Evolutionary conservation across 306 rosid genomes (phyloP).

Genomic region (Datisca glomerata): DNA sequence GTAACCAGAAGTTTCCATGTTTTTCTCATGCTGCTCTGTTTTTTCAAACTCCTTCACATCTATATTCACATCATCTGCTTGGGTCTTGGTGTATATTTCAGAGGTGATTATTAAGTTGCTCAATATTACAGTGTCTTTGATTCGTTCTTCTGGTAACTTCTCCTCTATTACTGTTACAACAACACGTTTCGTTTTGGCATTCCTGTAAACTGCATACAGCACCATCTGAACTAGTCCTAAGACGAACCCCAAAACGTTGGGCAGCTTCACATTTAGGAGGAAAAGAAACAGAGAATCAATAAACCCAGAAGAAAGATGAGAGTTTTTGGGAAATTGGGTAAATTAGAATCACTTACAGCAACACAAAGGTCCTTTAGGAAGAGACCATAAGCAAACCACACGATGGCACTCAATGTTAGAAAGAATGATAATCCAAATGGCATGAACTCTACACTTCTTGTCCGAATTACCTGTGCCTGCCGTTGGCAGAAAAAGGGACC

Average conservation of each 20-base stretch:
- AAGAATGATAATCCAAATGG: constrained; percentile 63
- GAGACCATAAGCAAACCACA: constrained; percentile 83
- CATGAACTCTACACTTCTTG: constrained; percentile 79
- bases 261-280: constrained; percentile 32
- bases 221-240: constrained; percentile 55
- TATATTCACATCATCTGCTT: too few species aligned
- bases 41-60: too few species aligned
- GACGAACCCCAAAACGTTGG: constrained; percentile 51
- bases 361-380: constrained; percentile 58
- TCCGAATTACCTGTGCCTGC: constrained; percentile 63
- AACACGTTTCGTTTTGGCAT: too few species aligned
- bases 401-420: constrained; percentile 67
- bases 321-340: not conserved
- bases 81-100: too few species aligned
- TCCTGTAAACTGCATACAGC: constrained; percentile 35
- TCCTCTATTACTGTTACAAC: constrained; percentile 11
- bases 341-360: constrained; percentile 32
- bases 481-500: too few species aligned
- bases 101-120: too few species aligned
- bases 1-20: too few species aligned
- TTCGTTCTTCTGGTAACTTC: constrained; percentile 13
- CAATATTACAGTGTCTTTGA: constrained; percentile 5
- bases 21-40: too few species aligned
- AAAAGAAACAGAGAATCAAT: not conserved
- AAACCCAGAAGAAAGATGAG: not conserved